Evolutionary conservation across 495 filamentous ascomycete genomes (phyloP).

Genomic region (Tuber indicum): DNA sequence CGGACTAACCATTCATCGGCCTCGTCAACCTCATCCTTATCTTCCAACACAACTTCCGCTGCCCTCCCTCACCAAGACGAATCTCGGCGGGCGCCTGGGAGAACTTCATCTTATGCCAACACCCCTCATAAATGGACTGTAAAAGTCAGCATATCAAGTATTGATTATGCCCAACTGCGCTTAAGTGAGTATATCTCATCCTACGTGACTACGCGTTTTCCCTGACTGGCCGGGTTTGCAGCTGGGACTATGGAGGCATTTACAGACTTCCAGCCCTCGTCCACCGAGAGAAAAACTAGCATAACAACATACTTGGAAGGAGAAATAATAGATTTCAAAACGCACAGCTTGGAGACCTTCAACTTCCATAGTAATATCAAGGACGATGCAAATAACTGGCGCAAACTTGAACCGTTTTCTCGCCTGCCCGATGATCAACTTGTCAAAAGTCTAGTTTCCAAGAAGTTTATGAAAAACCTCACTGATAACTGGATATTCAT

Average conservation of each 20-base stretch:
- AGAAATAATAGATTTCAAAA: conserved; percentile 69
- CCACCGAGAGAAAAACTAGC: conserved; percentile 50
- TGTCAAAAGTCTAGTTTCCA: conserved; percentile 54
- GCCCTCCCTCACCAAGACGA: conserved; percentile 19
- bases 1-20: conserved; percentile 23
- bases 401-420: conserved; percentile 61
- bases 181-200: conserved; percentile 29
- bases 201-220: conserved; percentile 7
- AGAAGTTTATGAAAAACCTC: conserved; percentile 45
- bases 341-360: conserved; percentile 61
- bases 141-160: conserved; percentile 62
- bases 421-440: conserved; percentile 54
- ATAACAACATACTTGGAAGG: conserved; percentile 71
- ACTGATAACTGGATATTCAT: conserved; percentile 58
- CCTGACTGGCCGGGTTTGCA: conserved; percentile 20
- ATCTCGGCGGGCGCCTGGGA: conserved; percentile 24
- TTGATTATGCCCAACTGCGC: conserved; percentile 50
- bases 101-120: conserved; percentile 25
- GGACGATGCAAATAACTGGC: conserved; percentile 66
- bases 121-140: conserved; percentile 64
- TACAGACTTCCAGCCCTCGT: conserved; percentile 56
- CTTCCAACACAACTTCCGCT: conserved; percentile 21
- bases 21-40: conserved; percentile 37
- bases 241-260: conserved; percentile 72
- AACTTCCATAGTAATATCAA: conserved; percentile 56